Evolutionary conservation across 192 early-diverging fungal genomes (phyloP).

Genomic region (Chytriomyces confervae): DNA sequence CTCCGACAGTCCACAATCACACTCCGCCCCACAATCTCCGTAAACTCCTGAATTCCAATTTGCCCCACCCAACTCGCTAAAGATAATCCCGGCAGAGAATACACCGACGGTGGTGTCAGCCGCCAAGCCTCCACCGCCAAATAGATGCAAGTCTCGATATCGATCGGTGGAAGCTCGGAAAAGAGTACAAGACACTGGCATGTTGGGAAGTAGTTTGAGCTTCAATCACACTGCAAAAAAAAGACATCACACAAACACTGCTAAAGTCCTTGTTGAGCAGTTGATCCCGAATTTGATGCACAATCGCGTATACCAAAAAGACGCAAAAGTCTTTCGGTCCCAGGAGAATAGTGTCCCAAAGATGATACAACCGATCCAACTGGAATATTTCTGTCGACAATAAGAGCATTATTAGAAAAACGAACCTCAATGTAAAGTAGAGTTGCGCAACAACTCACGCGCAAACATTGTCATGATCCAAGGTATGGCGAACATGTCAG

Average conservation of each 20-base stretch:
- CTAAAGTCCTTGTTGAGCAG: constrained; percentile 75
- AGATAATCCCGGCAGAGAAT: not conserved
- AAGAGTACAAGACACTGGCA: constrained; percentile 51
- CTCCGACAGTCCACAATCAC: not conserved
- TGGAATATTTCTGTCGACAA: constrained; percentile 74
- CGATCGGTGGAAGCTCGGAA: constrained; percentile 66
- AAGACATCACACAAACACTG: constrained; percentile 54
- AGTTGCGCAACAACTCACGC: constrained; percentile 52
- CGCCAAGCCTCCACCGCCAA: constrained; percentile 2
- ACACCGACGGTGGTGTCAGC: constrained; percentile 1
- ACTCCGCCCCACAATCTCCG: not conserved
- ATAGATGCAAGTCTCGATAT: constrained; percentile 18
- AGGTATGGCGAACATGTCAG: constrained; percentile 79
- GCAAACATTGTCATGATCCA: constrained; percentile 85
- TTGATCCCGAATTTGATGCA: constrained; percentile 68
- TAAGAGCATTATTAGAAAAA: constrained; percentile 10
- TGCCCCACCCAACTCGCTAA: not conserved
- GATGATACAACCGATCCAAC: constrained; percentile 77
- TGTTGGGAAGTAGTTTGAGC: not conserved
- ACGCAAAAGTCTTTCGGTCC: constrained; percentile 68
- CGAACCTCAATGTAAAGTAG: not conserved
- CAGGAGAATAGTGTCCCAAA: constrained; percentile 79
- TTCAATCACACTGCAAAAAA: constrained; percentile 45
- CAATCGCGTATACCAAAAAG: constrained; percentile 72
- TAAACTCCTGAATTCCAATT: not conserved